phyloP scores from a whole-genome alignment of 129 eudicot species.

The Gnaphalium uliginosum region DNA sequence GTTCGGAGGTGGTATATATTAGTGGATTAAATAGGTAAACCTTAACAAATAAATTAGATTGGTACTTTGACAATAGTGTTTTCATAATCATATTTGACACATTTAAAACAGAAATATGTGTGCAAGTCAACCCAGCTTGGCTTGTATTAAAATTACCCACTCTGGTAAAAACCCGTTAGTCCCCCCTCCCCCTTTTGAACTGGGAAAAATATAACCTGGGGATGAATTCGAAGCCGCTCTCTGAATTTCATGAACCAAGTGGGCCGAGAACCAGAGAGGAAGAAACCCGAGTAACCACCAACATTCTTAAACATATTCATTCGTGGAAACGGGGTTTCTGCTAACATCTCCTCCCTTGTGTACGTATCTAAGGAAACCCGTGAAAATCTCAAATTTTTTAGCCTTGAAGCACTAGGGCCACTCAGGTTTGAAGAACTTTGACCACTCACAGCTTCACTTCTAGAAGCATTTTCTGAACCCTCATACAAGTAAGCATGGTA shows the following conservation, averaged over 20 bases:
- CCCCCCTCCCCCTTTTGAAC: background rate
- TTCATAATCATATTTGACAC: background rate
- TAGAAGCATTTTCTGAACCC: constrained; percentile 64
- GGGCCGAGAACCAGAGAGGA: constrained; percentile 81
- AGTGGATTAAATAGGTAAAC: background rate
- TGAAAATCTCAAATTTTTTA: constrained; percentile 76
- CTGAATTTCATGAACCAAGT: constrained; percentile 96
- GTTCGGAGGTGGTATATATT: background rate
- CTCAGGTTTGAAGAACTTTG: constrained; percentile 43
- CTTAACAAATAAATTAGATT: background rate
- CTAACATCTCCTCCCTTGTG: constrained; percentile 68
- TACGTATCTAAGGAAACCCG: constrained; percentile 73
- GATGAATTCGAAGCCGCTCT: constrained; percentile 91
- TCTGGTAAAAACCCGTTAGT: background rate
- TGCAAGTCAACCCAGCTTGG: background rate
- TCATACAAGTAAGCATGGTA: constrained; percentile 93
- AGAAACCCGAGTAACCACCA: constrained; percentile 84
- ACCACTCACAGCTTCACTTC: constrained; percentile 51
- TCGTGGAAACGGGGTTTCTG: constrained; percentile 59
- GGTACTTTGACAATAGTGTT: background rate
- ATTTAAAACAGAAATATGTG: background rate
- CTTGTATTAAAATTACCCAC: background rate
- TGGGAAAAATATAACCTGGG: constrained; percentile 59
- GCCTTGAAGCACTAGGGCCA: constrained; percentile 66
- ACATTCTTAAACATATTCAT: constrained; percentile 75